A percentile compares a stretch with the other conserved stretches of the same genome.
Evolutionary conservation across 805 yeast genomes (phyloP).

Genomic region (Lachancea mirantina): DNA sequence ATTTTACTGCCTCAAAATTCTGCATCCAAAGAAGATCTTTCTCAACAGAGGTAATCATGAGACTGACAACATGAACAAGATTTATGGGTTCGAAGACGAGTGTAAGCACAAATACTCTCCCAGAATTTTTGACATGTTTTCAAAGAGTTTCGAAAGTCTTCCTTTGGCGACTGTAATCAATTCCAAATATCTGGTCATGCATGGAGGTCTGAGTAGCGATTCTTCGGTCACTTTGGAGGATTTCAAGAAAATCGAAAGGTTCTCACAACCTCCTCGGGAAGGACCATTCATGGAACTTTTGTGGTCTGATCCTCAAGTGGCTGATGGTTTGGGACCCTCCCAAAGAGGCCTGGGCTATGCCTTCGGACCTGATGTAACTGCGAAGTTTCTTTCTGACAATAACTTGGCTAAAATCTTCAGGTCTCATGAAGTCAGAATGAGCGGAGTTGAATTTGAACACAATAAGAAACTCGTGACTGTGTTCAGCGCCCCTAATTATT

Average conservation of each 20-base stretch:
- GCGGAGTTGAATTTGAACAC: slow-evolving; percentile 85
- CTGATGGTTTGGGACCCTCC: slow-evolving; percentile 73
- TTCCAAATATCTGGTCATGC: slow-evolving; percentile 77
- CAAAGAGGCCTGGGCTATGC: slow-evolving; percentile 94
- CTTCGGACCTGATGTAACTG: slow-evolving; percentile 94
- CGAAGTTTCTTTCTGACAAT: slow-evolving; percentile 64
- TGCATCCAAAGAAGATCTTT: slow-evolving; percentile 62
- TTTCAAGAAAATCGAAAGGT: slow-evolving; percentile 63
- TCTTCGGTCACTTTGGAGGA: slow-evolving; percentile 67
- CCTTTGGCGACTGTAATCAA: slow-evolving; percentile 84
- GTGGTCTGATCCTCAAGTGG: slow-evolving; percentile 93
- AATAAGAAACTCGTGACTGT: slow-evolving; percentile 82
- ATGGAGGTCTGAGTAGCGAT: slow-evolving; percentile 88
- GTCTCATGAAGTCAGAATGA: slow-evolving; percentile 93
- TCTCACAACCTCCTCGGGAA: slow-evolving; percentile 80
- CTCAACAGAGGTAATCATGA: slow-evolving; percentile 96
- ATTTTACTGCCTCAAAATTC: slow-evolving; percentile 66
- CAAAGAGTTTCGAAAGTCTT: slow-evolving; percentile 76
- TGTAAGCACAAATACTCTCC: slow-evolving; percentile 85
- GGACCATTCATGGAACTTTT: slow-evolving; percentile 94
- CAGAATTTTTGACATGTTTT: slow-evolving; percentile 70
- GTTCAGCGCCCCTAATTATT: slow-evolving; percentile 97
- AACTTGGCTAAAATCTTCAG: slow-evolving; percentile 73
- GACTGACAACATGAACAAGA: slow-evolving; percentile 92
- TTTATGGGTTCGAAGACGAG: slow-evolving; percentile 95